Evolutionary conservation across 2,329 filamentous ascomycete genomes (phyloP).

Genomic region (Metarhizium robertsii): DNA sequence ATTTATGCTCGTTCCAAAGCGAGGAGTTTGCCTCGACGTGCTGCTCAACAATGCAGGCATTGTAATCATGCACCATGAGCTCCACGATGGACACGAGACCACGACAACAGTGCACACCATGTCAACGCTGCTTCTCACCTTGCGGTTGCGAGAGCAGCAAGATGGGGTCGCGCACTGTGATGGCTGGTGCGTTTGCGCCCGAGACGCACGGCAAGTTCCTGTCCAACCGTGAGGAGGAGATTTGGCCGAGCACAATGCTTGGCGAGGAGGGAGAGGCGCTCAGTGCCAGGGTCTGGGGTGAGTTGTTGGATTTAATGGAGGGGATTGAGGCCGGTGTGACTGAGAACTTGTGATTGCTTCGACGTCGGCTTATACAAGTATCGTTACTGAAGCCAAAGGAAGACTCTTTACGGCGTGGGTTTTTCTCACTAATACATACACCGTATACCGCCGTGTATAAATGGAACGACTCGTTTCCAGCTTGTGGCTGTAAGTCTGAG

Average conservation of each 20-base stretch:
- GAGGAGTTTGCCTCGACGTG: slow-evolving; percentile 31
- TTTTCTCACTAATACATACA: no score
- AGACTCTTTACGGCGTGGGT: no score
- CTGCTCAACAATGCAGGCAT: slow-evolving; percentile 31
- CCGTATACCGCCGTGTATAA: no score
- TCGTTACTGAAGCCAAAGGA: no score
- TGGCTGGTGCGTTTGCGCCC: slow-evolving; percentile 26
- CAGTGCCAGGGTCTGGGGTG: slow-evolving; percentile 29
- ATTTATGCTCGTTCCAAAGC: slow-evolving; percentile 29
- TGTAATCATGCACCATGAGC: slow-evolving; percentile 8
- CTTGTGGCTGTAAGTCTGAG: no score
- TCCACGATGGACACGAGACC: slow-evolving; percentile 30
- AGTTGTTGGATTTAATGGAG: slow-evolving; percentile 33
- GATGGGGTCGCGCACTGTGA: slow-evolving; percentile 28
- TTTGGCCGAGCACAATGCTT: slow-evolving; percentile 14
- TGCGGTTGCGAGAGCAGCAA: slow-evolving; percentile 31
- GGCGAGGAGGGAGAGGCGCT: slow-evolving; percentile 26
- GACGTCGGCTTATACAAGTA: no score
- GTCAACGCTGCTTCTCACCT: slow-evolving; percentile 32
- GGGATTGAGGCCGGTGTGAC: slow-evolving; percentile 29
- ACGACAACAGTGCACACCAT: slow-evolving; percentile 38
- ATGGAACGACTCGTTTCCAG: no score
- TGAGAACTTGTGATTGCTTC: slow-evolving; percentile 18
- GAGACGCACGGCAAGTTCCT: slow-evolving; percentile 33
- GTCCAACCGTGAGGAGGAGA: slow-evolving; percentile 19